Evolutionary conservation across 2,329 filamentous ascomycete genomes (phyloP).

Genomic region (Thelonectria rubi): DNA sequence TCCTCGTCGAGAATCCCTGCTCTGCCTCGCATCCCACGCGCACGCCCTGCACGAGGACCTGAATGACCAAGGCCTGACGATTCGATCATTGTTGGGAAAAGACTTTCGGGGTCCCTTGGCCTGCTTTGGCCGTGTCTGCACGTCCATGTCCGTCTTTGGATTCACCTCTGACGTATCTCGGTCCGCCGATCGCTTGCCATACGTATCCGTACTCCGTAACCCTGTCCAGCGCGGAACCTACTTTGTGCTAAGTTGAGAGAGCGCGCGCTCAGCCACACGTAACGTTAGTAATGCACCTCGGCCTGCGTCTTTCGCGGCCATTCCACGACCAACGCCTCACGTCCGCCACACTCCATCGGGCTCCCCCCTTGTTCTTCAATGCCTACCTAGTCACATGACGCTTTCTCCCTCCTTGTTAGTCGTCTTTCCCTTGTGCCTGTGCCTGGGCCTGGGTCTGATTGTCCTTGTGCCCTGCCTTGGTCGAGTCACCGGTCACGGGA

Average conservation of each 20-base stretch:
- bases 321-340: slow-evolving; percentile 9
- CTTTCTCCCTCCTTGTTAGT: background rate
- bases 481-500: slow-evolving; percentile 18
- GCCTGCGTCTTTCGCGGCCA: slow-evolving; percentile 14
- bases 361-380: slow-evolving; percentile 16
- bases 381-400: slow-evolving; percentile 39
- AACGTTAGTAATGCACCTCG: slow-evolving; percentile 32
- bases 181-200: slow-evolving; percentile 34
- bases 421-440: slow-evolving; percentile 1
- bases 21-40: background rate
- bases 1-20: background rate
- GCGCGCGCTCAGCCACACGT: slow-evolving; percentile 39
- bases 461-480: background rate
- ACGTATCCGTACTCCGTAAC: slow-evolving; percentile 7
- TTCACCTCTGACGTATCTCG: slow-evolving; percentile 24
- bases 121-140: background rate
- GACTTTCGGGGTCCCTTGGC: background rate
- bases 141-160: background rate
- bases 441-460: background rate
- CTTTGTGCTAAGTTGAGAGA: background rate
- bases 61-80: background rate
- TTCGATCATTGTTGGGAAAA: background rate
- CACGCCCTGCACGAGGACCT: background rate
- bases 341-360: slow-evolving; percentile 41
- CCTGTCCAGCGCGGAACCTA: slow-evolving; percentile 26